Conservation (phyloP, 2,329 filamentous ascomycete genomes). For the Xylariaceae sp. region DNA sequence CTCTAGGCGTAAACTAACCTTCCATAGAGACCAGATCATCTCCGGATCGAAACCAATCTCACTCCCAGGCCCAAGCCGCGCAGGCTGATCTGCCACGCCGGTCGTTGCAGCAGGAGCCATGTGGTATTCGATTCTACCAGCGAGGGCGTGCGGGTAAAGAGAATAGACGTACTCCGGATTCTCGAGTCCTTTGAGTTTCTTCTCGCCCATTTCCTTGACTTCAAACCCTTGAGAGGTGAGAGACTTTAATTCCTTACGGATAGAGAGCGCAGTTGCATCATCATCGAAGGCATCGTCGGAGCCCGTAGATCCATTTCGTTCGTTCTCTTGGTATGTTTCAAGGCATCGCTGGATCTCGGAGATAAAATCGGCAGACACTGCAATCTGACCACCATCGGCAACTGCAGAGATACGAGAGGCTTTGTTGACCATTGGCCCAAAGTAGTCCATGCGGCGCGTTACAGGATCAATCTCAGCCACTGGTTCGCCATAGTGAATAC, state of each 20-base stretch:
- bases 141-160: constrained; percentile 88
- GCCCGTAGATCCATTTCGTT: constrained; percentile 69
- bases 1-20: constrained; percentile 84
- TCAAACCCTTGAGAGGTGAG: constrained; percentile 93
- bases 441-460: constrained; percentile 98
- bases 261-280: constrained; percentile 74
- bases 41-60: constrained; percentile 81
- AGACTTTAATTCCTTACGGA: constrained; percentile 85
- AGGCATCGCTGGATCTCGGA: constrained; percentile 91
- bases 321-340: constrained; percentile 86
- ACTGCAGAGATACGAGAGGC: constrained; percentile 92
- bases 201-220: constrained; percentile 94
- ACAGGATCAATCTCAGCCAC: constrained; percentile 96
- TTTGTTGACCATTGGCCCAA: constrained; percentile 98
- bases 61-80: constrained; percentile 66
- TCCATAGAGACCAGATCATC: constrained; percentile 88
- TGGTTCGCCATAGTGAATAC: constrained; percentile 92
- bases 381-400: constrained; percentile 95
- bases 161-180: constrained; percentile 96
- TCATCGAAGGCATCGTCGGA: constrained; percentile 79
- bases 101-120: constrained; percentile 47
- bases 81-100: constrained; percentile 59
- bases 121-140: constrained; percentile 78
- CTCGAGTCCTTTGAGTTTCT: constrained; percentile 94
- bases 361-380: constrained; percentile 96